These are phyloP conservation scores for Hanseniaspora gamundiae DNA, from an alignment of 1,139 yeast species.

Conservation along the genomic window DNA sequence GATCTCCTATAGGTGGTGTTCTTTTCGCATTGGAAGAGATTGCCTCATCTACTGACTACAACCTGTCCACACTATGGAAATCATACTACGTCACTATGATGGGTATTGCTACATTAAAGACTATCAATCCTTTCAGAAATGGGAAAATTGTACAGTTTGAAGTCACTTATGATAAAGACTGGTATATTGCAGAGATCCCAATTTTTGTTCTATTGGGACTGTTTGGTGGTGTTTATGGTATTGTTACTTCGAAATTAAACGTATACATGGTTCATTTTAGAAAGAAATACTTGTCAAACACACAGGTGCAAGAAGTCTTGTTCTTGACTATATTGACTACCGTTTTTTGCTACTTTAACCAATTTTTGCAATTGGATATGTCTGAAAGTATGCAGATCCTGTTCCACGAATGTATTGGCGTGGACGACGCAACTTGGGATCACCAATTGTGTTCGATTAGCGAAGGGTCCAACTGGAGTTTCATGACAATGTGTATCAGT, in stretches of 20 bases:
- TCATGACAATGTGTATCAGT: conserved; percentile 30
- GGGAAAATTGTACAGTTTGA: conserved; percentile 91
- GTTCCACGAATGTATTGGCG: conserved; percentile 66
- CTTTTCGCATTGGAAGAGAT: conserved; percentile 63
- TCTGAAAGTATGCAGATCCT: conserved; percentile 86
- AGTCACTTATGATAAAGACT: conserved; percentile 69
- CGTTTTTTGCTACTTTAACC: conserved; percentile 68
- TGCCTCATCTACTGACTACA: conserved; percentile 36
- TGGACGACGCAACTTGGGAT: conserved; percentile 28
- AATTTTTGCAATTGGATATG: conserved; percentile 77
- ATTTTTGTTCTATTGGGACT: conserved; percentile 67
- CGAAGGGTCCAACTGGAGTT: conserved; percentile 21
- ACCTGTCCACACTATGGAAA: conserved; percentile 75
- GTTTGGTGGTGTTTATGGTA: conserved; percentile 89
- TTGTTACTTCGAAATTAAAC: conserved; percentile 66
- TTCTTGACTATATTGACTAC: conserved; percentile 61
- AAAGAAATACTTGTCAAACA: conserved; percentile 44
- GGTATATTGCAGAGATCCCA: conserved; percentile 83
- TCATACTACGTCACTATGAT: conserved; percentile 83
- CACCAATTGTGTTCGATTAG: conserved; percentile 41
- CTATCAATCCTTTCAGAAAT: conserved; percentile 79
- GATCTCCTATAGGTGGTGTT: conserved; percentile 92
- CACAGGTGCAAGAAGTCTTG: conserved; percentile 62
- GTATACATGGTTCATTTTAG: conserved; percentile 70
- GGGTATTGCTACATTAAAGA: conserved; percentile 68